Evolutionary conservation across 2,329 filamentous ascomycete genomes (phyloP), one percentile per base, ranked within the genome.

Genomic region (Trichocomaceae sp.): DNA sequence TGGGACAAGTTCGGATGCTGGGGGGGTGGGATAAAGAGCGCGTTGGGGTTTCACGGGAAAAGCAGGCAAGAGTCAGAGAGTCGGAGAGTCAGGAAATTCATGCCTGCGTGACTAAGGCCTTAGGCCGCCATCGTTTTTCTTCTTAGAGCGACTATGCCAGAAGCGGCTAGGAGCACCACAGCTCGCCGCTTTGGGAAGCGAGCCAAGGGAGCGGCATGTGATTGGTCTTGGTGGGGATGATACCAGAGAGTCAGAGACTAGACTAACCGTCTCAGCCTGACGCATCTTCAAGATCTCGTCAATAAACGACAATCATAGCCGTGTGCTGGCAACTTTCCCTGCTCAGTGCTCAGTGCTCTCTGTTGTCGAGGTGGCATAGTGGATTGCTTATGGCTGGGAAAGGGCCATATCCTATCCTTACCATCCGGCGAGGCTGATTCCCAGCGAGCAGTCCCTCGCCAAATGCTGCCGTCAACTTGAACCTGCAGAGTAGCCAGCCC

Each of bases 31-130:
- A 22, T 19, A 42, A 42, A 42, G 41, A 42, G 50, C 41, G 48
- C 22, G 37, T 42, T 50, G 37, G 50, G 45, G 45, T 52, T 46
- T 52, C 50, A 46, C 50, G 50, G 50, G 50, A 52, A 52, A 52
- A 52, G 50, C 50, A 52, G 41, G 49, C 42, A 51, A 46, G n/a
- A n/a, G n/a, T n/a, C n/a, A n/a, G n/a, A n/a, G n/a, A n/a, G n/a
- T n/a, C n/a, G n/a, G n/a, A 33, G 29, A 52, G 37, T 41, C 46
- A 22, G 37, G 37, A 44, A 35, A 13, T 35, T 44, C 37, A 31
- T 5, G 22, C 48, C 35, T 19, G 26, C n/a, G 37, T 42, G 49
- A 50, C 48, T 29, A 35, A 42, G 48, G 48, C 37, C 23, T 12
- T 12, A 17, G n/a, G n/a, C 23, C 23, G 7, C 23, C 23, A 26